Evolutionary conservation across 2,329 filamentous ascomycete species (phyloP).

Genomic region (Geosmithia flava): DNA sequence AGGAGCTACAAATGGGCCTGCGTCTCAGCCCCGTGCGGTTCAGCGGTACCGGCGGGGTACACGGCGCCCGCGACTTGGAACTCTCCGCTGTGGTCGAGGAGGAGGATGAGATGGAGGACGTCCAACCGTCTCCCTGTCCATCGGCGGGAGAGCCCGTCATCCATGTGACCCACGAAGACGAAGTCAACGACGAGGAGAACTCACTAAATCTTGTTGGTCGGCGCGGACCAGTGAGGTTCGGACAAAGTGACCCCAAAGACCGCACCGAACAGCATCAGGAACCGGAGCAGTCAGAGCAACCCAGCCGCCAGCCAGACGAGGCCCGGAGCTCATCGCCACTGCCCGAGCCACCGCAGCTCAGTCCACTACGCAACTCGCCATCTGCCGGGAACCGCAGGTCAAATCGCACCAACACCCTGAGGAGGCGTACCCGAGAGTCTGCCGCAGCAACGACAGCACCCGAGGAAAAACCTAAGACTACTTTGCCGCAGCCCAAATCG

Average conservation of each 20-base stretch:
- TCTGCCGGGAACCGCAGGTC: slow-evolving; percentile 35
- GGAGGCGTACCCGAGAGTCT: slow-evolving; percentile 26
- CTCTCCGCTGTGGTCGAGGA: slow-evolving; percentile 37
- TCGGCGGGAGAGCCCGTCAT: slow-evolving; percentile 6
- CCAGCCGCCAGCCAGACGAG: slow-evolving; percentile 6
- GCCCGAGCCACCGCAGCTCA: slow-evolving; percentile 32
- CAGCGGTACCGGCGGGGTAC: slow-evolving; percentile 35
- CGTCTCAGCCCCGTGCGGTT: slow-evolving; percentile 48
- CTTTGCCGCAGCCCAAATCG: slow-evolving; percentile 3
- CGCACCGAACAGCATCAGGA: not conserved
- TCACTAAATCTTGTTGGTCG: not conserved
- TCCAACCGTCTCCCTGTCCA: slow-evolving; percentile 13
- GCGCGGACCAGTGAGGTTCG: not conserved
- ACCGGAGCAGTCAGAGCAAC: slow-evolving; percentile 7
- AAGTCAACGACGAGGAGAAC: not conserved
- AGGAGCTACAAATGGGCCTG: slow-evolving; percentile 56
- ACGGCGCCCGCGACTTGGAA: slow-evolving; percentile 20
- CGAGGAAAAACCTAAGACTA: slow-evolving; percentile 35
- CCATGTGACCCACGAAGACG: slow-evolving; percentile 1
- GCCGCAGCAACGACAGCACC: slow-evolving; percentile 21
- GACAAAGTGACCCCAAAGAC: not conserved
- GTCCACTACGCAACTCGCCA: slow-evolving; percentile 38
- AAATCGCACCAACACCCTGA: slow-evolving; percentile 9
- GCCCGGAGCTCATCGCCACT: slow-evolving; percentile 30
- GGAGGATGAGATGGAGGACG: slow-evolving; percentile 15